Base-by-base conservation (phyloP, 1,139 yeast species). In the Candida labiduridarum region DNA sequence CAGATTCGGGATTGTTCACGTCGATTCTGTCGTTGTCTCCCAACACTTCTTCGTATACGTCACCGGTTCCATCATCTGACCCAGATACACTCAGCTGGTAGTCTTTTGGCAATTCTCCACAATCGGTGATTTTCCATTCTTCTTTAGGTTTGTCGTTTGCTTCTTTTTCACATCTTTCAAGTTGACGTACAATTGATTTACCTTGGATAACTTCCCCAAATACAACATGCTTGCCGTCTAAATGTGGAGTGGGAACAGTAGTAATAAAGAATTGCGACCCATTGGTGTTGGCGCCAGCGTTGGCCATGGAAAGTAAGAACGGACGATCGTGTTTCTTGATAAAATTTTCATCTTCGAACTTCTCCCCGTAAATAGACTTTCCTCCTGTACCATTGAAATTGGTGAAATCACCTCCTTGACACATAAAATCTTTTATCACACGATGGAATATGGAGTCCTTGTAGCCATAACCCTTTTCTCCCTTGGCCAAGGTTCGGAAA, bases 341-440 rank as follows among this genome's bases (percentile, higher is more conserved):
- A 68, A 94, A 92, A 69, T 87, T 87, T 71, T 94, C 99, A 66
- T 94, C 99, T 64, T 88, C 96, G 65, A 94, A 94, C 69, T 89
- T 91, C 61, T 89, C 97, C 14, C 98, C 98, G 66, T 92, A 94
- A 58, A 91, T 92, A 30, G 96, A 87, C 68, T 88, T 96, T 49
- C 98, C 98, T 41, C 98, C 98, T 35, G 94, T 88, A 30, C 98
- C 98, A 59, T 87, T 76, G 22, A 87, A 89, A 56, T 83, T 84
- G 43, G 97, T 91, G 74, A 92, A 92, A 65, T 94, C 99, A 62
- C 99, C 99, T 67, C 97, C 97, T 72, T 91, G 98, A 61, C 89
- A 80, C 97, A 92, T 92, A 66, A 91, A 91, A 47, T 82, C 83
- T 66, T 88, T 87, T 67, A 95, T 95, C 33, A 95, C 95, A 58